These are phyloP conservation scores for Ophiobolus disseminans DNA, from an alignment of 2,329 filamentous ascomycete species.

Conservation along the genomic window DNA sequence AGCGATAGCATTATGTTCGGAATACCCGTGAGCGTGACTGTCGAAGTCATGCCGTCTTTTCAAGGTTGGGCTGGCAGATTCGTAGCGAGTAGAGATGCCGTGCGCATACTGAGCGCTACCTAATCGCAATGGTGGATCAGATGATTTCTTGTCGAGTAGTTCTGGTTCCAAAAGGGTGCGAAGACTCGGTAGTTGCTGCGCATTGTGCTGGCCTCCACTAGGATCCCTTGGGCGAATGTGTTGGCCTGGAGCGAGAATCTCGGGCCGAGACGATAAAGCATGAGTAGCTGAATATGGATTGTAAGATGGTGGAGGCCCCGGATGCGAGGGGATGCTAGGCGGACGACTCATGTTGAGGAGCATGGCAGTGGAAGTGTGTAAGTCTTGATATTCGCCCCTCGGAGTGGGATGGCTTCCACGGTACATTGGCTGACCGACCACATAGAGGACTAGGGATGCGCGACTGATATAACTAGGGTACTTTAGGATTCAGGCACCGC, in stretches of 20 bases:
- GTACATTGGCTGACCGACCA: slow-evolving; percentile 40
- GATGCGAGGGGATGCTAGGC: slow-evolving; percentile 84
- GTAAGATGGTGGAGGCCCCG: slow-evolving; percentile 40
- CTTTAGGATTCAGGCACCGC: slow-evolving; percentile 36
- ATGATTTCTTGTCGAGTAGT: slow-evolving; percentile 42
- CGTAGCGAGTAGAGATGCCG: slow-evolving; percentile 32
- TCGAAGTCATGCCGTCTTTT: slow-evolving; percentile 48
- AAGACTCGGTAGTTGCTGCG: slow-evolving; percentile 47
- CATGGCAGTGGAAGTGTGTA: slow-evolving; percentile 36
- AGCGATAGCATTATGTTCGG: slow-evolving; percentile 36
- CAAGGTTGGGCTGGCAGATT: slow-evolving; percentile 42
- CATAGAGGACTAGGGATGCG: slow-evolving; percentile 42
- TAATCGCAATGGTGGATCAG: slow-evolving; percentile 32
- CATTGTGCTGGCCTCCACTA: slow-evolving; percentile 35
- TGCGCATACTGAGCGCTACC: slow-evolving; percentile 26
- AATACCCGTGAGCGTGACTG: slow-evolving; percentile 33
- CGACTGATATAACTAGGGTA: slow-evolving; percentile 36
- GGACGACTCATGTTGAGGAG: slow-evolving; percentile 80
- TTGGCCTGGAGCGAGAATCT: slow-evolving; percentile 32
- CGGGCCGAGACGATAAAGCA: slow-evolving; percentile 36
- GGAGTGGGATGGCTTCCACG: slow-evolving; percentile 41
- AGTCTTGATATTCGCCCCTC: slow-evolving; percentile 33
- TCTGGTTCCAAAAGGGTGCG: slow-evolving; percentile 48
- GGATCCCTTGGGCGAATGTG: slow-evolving; percentile 34
- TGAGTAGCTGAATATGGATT: slow-evolving; percentile 35